These are phyloP conservation scores for Colletotrichum sp. DNA, from an alignment of 2,329 filamentous ascomycete genomes.

Conservation along the genomic window DNA sequence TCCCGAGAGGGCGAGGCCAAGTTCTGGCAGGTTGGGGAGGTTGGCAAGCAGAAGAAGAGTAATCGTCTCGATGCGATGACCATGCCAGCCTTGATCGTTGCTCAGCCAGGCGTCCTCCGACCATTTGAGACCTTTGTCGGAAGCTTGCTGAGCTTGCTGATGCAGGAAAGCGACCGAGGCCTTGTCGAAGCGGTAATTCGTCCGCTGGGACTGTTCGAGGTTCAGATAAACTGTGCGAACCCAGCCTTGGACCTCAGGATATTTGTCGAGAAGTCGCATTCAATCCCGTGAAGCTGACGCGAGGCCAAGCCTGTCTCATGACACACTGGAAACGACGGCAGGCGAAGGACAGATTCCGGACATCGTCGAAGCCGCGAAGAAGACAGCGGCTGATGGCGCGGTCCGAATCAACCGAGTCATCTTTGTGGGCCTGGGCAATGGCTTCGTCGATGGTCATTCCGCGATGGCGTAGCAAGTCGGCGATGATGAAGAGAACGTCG, in stretches of 20 bases:
- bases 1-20: not conserved
- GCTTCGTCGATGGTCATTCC: not conserved
- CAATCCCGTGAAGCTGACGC: not conserved
- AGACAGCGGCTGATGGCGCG: not conserved
- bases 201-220: not conserved
- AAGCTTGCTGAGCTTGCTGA: not conserved
- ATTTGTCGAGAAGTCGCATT: not conserved
- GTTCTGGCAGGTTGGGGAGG: not conserved
- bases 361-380: not conserved
- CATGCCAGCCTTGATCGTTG: not conserved
- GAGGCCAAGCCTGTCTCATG: not conserved
- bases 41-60: not conserved
- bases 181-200: not conserved
- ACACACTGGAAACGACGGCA: rapidly evolving
- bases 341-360: rapidly evolving
- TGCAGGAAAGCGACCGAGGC: not conserved
- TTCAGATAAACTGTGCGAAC: not conserved
- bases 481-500: not conserved
- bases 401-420: not conserved
- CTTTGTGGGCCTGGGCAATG: not conserved
- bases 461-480: not conserved
- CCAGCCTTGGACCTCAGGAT: not conserved
- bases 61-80: not conserved
- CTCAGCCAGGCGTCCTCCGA: not conserved
- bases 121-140: not conserved